Percentiles rank a stretch among this genome's conserved stretches.
Evolutionary conservation across 1,139 yeast species (phyloP).

Genomic region (Yamadazyma trypodendri): DNA sequence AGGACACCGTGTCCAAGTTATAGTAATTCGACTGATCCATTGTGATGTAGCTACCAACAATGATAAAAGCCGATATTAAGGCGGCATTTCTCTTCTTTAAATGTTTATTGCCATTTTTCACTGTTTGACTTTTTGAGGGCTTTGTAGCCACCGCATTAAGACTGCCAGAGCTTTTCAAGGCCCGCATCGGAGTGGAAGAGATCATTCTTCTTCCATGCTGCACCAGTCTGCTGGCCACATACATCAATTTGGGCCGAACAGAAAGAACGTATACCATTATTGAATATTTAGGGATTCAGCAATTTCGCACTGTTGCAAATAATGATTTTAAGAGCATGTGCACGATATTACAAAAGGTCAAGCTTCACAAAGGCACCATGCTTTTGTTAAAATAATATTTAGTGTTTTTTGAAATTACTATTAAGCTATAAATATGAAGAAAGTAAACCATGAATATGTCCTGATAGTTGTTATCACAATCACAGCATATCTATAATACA

Average conservation of each 20-base stretch:
- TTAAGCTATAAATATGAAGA: not conserved
- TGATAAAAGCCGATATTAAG: constrained; percentile 42
- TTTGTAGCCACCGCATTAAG: constrained; percentile 12
- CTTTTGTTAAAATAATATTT: not conserved
- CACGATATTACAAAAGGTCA: not conserved
- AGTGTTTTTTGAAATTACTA: not conserved
- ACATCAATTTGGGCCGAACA: constrained; percentile 29
- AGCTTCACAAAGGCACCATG: not conserved
- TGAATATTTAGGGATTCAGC: not conserved
- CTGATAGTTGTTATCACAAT: constrained; percentile 15
- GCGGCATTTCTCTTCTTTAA: constrained; percentile 38
- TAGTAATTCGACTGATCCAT: constrained; percentile 44
- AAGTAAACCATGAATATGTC: constrained; percentile 6
- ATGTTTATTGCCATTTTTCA: constrained; percentile 13
- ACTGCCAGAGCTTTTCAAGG: constrained; percentile 13
- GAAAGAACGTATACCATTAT: constrained; percentile 32
- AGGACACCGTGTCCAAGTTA: constrained; percentile 42
- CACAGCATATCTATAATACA: constrained; percentile 13
- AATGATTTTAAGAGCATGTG: not conserved
- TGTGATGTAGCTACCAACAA: constrained; percentile 46
- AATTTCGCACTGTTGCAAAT: constrained; percentile 2
- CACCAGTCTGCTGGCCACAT: constrained; percentile 26
- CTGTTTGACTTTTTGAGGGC: constrained; percentile 1
- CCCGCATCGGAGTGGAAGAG: constrained; percentile 12
- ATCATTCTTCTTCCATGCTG: constrained; percentile 18